Evolutionary conservation across 345 rosid species (phyloP).

Genomic region (Gossypium thurberi): DNA sequence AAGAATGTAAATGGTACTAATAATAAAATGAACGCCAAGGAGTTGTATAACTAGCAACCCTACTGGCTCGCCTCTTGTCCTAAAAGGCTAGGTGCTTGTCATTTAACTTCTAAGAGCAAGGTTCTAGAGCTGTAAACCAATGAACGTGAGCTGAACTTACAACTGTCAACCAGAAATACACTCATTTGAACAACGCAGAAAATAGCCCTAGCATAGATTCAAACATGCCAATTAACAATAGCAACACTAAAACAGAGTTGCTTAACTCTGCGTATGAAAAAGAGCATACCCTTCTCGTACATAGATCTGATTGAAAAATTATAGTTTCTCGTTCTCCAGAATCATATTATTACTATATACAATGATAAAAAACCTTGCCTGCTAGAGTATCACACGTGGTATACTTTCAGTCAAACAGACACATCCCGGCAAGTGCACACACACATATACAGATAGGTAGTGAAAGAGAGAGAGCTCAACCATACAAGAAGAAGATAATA

Average conservation of each 20-base stretch:
- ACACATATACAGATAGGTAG: not conserved
- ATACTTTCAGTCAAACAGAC: not conserved
- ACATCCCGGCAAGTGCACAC: too few species aligned
- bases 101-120: not conserved
- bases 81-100: not conserved
- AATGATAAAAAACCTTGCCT: not conserved
- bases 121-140: not conserved
- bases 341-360: too few species aligned
- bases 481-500: not conserved
- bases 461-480: not conserved
- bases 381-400: not conserved
- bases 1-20: not conserved
- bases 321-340: not conserved
- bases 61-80: too few species aligned
- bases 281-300: not conserved
- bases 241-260: not conserved
- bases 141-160: not conserved
- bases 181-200: not conserved
- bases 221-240: not conserved
- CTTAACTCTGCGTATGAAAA: not conserved
- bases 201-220: not conserved
- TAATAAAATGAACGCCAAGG: not conserved
- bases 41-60: not conserved
- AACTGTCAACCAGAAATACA: not conserved
- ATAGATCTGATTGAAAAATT: not conserved